phyloP scores from a whole-genome alignment of 768 basidiomycete species.

The Dentipellis fragilis region DNA sequence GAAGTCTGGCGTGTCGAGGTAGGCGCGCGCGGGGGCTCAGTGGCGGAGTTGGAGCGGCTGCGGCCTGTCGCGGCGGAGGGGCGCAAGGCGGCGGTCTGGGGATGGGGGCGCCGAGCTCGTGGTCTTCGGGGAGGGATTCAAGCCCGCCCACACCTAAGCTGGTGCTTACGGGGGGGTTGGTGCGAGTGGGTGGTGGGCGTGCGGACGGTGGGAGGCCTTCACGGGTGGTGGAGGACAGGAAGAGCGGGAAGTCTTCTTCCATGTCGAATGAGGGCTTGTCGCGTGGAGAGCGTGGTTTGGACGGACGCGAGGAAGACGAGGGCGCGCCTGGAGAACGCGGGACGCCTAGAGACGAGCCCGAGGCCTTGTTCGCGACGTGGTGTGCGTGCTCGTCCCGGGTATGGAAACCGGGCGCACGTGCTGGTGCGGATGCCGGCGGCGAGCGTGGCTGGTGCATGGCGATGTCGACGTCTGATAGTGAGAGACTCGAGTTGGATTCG shows the following conservation, averaged over 20 bases:
- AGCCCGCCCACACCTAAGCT: constrained; percentile 16
- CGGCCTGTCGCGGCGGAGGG: constrained; percentile 11
- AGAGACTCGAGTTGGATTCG: not conserved
- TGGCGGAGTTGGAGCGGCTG: constrained; percentile 16
- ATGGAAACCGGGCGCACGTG: not conserved
- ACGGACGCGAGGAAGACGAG: not conserved
- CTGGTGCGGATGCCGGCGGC: constrained; percentile 4
- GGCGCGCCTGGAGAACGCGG: not conserved
- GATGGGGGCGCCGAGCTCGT: constrained; percentile 25
- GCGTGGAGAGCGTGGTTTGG: not conserved
- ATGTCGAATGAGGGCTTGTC: constrained; percentile 6
- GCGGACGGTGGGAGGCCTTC: constrained; percentile 8
- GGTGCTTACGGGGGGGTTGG: not conserved
- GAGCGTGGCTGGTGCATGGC: not conserved
- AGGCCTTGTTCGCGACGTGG: not conserved
- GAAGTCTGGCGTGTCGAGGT: not conserved
- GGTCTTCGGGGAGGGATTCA: constrained; percentile 43
- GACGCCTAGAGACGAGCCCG: not conserved
- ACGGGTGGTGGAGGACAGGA: constrained; percentile 9
- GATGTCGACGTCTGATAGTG: constrained; percentile 2
- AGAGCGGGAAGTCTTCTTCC: constrained; percentile 12
- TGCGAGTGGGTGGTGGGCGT: constrained; percentile 5
- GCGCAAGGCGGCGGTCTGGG: not conserved
- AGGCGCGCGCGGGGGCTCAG: not conserved
- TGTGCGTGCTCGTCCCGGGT: not conserved